Evolutionary conservation across 2,329 filamentous ascomycete genomes (phyloP).

Genomic region (Colletotrichum euphorbiae): DNA sequence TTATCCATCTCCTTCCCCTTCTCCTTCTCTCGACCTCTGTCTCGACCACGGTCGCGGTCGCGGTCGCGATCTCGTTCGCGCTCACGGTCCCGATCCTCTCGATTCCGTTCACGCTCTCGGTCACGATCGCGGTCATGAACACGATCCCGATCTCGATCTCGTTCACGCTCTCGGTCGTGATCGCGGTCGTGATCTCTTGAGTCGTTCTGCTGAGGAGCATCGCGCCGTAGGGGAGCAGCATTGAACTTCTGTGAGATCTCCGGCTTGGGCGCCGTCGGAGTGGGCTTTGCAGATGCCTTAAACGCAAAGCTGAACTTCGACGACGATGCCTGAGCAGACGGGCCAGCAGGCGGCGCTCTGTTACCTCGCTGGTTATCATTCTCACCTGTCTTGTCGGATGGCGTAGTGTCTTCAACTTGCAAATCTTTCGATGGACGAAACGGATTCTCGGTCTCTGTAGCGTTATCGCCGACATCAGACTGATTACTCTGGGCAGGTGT

Average conservation of each 20-base stretch:
- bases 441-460: conserved; percentile 66
- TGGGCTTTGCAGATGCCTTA: conserved; percentile 76
- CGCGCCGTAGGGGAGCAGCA: conserved; percentile 66
- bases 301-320: conserved; percentile 95
- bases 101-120: conserved; percentile 45
- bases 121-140: conserved; percentile 47
- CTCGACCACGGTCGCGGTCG: conserved; percentile 48
- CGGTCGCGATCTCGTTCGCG: conserved; percentile 45
- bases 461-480: conserved; percentile 52
- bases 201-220: conserved; percentile 49
- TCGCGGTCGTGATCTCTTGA: conserved; percentile 29
- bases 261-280: conserved; percentile 68
- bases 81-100: conserved; percentile 37
- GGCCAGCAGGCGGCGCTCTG: conserved; percentile 65
- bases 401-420: conserved; percentile 70
- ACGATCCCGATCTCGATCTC: conserved; percentile 45
- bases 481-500: conserved; percentile 41
- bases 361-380: conserved; percentile 65
- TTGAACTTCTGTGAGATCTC: conserved; percentile 78
- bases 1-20: conserved; percentile 52
- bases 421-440: conserved; percentile 74
- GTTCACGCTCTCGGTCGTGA: conserved; percentile 46
- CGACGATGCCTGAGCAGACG: conserved; percentile 61
- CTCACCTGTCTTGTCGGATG: conserved; percentile 56
- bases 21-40: conserved; percentile 49